Evolutionary conservation across 345 rosid genomes (phyloP).

Genomic region (Draba incana): DNA sequence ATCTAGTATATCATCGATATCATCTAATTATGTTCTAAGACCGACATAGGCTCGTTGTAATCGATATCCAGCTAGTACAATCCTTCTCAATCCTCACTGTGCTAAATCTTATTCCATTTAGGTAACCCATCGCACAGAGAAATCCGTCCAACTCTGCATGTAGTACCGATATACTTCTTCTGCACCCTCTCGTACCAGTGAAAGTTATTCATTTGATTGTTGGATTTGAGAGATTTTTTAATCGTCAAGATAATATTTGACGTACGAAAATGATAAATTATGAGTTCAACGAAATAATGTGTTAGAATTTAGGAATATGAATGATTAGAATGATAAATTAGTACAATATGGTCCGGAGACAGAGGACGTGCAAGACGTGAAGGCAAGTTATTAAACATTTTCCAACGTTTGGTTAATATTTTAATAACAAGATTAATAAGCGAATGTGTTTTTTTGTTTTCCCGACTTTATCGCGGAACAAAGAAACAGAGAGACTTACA

Average conservation of each 20-base stretch:
- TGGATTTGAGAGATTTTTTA: background rate
- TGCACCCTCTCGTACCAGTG: no score
- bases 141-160: no score
- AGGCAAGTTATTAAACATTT: slow-evolving; percentile 37
- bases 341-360: slow-evolving; percentile 21
- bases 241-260: background rate
- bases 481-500: slow-evolving; percentile 44
- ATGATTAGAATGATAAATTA: slow-evolving; percentile 26
- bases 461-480: slow-evolving; percentile 51
- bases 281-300: slow-evolving; percentile 16
- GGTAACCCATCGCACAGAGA: no score
- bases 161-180: no score
- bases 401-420: slow-evolving; percentile 33
- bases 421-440: slow-evolving; percentile 10
- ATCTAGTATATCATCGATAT: no score
- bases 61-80: no score
- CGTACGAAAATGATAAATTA: slow-evolving; percentile 29
- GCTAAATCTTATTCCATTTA: no score
- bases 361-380: slow-evolving; percentile 56
- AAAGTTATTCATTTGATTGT: no score
- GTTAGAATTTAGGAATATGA: slow-evolving; percentile 15
- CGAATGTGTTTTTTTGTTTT: slow-evolving; percentile 30
- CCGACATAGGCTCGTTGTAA: no score
- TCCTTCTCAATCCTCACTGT: no score
- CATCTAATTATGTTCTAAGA: no score